Base-by-base conservation (phyloP, 2,329 filamentous ascomycete genomes). In the Volutella citrinella region DNA sequence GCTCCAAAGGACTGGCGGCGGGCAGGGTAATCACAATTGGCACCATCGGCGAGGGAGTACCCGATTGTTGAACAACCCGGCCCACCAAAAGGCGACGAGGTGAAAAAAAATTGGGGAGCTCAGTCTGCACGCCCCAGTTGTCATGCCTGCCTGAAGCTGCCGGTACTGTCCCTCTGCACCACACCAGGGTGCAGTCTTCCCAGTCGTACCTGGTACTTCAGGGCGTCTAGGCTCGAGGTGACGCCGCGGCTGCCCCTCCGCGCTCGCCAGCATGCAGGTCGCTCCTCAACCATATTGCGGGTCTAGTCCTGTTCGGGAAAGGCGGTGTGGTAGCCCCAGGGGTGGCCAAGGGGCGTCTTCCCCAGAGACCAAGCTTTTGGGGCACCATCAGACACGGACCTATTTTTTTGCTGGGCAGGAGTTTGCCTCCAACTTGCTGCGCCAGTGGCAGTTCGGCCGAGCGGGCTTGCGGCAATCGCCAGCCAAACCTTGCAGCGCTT, bases 251-350 rank as follows among this genome's bases (percentile, higher is more conserved):
- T 48, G 46, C 43, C 38, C 42, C 43, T 52, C 24, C 34, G 21
- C 35, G 38, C 34, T 43, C 12, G 41, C 49, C 40, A 45, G 49
- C 46, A 42, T 49, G 48, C 48, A 55, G 51, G 45, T 40, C 51
- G 45, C 52, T 62, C 48, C 66, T 69, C 66, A 69, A 69, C 65
- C 63, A 69, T 66, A 65, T 64, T 55, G 22, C 14, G 8, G 28
- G 29, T 36, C 63, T 63, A 64, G 40, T 7, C 60, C 52, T 22
- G 36, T 49, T 43, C 12, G 1, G 48, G 59, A 16, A 51, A 56
- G 32, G 36, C 30, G 20, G 25, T 27, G 27, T 40, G 26, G 26
- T 19, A 32, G 36, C 31, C 37, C 42, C 52, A 52, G 50, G 49
- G 49, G 42, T 33, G 35, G 30, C 42, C 46, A 52, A 46, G 50